phyloP scores from a whole-genome alignment of 768 basidiomycete species.

The Boletus tylopilopsis region DNA sequence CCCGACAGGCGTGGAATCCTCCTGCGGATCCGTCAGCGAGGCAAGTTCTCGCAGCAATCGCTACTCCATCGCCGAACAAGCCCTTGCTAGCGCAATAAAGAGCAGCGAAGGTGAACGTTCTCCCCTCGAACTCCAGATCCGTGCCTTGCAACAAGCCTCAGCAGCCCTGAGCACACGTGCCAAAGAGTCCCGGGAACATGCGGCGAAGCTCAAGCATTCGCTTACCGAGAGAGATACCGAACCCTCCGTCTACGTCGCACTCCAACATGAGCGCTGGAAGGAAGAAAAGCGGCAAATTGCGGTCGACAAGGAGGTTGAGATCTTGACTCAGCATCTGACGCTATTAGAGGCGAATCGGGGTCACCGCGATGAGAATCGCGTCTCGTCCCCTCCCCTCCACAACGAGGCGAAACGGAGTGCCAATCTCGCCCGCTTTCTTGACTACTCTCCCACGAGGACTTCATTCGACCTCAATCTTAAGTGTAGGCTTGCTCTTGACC shows the following conservation, averaged over 20 bases:
- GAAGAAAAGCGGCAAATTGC: conserved; percentile 42
- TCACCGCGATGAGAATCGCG: conserved; percentile 18
- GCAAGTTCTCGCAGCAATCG: conserved; percentile 34
- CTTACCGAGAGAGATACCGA: conserved; percentile 39
- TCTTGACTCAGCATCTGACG: conserved; percentile 34
- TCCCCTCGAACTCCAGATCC: conserved; percentile 45
- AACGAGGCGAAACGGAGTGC: conserved; percentile 28
- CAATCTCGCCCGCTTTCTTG: conserved; percentile 40
- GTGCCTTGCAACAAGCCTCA: conserved; percentile 42
- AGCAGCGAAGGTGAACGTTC: conserved; percentile 34
- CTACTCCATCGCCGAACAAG: conserved; percentile 43
- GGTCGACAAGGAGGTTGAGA: conserved; percentile 36
- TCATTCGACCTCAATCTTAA: conserved; percentile 32
- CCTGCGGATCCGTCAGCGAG: conserved; percentile 28
- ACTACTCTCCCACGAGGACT: conserved; percentile 31
- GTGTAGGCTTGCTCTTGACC: conserved; percentile 28
- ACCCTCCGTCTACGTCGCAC: conserved; percentile 33
- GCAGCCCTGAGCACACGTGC: conserved; percentile 42
- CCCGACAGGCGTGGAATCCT: conserved; percentile 11
- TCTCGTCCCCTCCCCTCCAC: conserved; percentile 12
- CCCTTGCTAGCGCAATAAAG: conserved; percentile 35
- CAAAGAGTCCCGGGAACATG: conserved; percentile 41
- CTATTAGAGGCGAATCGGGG: conserved; percentile 29
- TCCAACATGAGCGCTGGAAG: conserved; percentile 49
- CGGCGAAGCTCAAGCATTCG: conserved; percentile 36